Conservation (phyloP, 1,139 yeast species). For the Wickerhamomyces sp. region DNA sequence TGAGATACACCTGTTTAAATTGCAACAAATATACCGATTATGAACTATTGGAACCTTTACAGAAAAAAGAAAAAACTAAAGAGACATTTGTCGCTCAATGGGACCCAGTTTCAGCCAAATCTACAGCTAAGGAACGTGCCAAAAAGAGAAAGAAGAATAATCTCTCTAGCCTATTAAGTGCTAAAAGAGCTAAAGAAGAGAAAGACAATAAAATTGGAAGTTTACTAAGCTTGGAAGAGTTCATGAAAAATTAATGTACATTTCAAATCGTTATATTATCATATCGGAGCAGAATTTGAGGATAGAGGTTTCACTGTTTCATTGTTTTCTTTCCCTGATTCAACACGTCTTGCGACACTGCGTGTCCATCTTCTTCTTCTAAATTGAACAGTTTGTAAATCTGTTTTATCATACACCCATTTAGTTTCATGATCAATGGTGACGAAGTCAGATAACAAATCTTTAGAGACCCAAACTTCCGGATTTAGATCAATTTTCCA, state of each 20-base stretch:
- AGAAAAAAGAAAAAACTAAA: conserved; percentile 2
- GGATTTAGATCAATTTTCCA: conserved; percentile 66
- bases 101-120: conserved; percentile 32
- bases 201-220: conserved; percentile 28
- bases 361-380: conserved; percentile 56
- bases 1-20: conserved; percentile 30
- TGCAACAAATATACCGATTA: conserved; percentile 26
- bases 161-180: conserved; percentile 33
- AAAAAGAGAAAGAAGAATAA: conserved; percentile 33
- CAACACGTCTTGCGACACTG: conserved; percentile 27
- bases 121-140: conserved; percentile 33
- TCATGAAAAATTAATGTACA: conserved; percentile 33
- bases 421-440: conserved; percentile 63
- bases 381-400: conserved; percentile 26
- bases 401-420: conserved; percentile 65
- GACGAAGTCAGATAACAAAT: conserved; percentile 44
- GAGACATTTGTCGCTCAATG: conserved; percentile 21
- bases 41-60: conserved; percentile 8
- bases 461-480: conserved; percentile 49
- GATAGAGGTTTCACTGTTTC: background rate
- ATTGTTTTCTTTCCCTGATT: background rate
- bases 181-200: conserved; percentile 38
- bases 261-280: too few species aligned
- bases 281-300: background rate
- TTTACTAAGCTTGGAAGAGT: conserved; percentile 45